phyloP scores from a whole-genome alignment of 2,329 filamentous ascomycete species.

The Microcyclospora pomicola region DNA sequence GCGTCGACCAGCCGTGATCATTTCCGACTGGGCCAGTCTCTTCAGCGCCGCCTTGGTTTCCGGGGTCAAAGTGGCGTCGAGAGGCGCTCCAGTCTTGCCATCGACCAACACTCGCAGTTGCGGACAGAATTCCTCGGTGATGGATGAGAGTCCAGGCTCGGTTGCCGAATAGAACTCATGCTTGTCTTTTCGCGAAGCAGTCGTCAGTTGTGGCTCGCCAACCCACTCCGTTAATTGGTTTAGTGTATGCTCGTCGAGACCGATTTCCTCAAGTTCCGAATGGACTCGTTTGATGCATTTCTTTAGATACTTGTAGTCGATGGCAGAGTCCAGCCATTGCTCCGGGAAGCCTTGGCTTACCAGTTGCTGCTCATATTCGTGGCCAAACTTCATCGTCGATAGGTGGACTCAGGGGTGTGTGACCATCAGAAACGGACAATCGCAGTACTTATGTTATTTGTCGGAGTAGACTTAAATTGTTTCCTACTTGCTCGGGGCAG shows the following conservation, averaged over 20 bases:
- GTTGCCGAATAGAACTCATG: constrained; percentile 13
- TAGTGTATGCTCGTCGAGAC: constrained; percentile 58
- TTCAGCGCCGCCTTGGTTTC: constrained; percentile 51
- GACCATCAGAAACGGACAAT: no score
- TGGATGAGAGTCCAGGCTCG: constrained; percentile 10
- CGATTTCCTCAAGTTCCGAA: constrained; percentile 54
- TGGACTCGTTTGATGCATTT: constrained; percentile 77
- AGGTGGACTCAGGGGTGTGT: not conserved
- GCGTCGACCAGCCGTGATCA: constrained; percentile 25
- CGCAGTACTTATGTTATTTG: no score
- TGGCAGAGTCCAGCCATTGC: constrained; percentile 57
- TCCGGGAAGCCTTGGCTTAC: constrained; percentile 59
- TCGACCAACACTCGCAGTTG: constrained; percentile 58
- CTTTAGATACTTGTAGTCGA: constrained; percentile 74
- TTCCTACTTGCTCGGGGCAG: no score
- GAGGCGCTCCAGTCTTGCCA: constrained; percentile 49
- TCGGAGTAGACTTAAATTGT: no score
- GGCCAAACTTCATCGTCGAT: constrained; percentile 67
- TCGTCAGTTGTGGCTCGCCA: constrained; percentile 3
- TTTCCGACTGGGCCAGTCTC: constrained; percentile 40
- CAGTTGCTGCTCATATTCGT: constrained; percentile 58
- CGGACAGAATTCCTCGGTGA: constrained; percentile 41
- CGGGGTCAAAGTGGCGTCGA: constrained; percentile 54
- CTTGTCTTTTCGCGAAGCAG: not conserved
- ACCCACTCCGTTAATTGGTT: constrained; percentile 44